Conservation (phyloP, 306 rosid species). For the Oxytropis ochrocephala region DNA sequence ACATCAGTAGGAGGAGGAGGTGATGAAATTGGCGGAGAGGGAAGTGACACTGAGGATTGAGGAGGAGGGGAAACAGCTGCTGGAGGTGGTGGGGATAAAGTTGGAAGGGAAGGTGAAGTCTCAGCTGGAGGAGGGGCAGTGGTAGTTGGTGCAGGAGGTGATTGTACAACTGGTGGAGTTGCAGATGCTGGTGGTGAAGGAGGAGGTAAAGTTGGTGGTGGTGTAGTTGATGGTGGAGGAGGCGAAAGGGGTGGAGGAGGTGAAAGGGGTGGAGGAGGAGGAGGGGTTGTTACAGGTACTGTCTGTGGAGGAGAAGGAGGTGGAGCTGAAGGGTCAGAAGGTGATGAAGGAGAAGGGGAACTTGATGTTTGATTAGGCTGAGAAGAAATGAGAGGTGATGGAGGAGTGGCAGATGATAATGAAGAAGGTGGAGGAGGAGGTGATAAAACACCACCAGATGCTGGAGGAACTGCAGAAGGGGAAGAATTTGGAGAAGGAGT, state of each 20-base stretch:
- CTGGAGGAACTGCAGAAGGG: conserved; percentile 59
- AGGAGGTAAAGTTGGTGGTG: conserved; percentile 19
- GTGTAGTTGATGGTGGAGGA: conserved; percentile 34
- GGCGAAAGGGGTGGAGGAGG: conserved; percentile 35
- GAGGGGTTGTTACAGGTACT: conserved; percentile 28
- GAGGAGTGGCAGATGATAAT: conserved; percentile 22
- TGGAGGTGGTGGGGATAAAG: conserved; percentile 44
- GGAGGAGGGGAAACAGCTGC: conserved; percentile 51
- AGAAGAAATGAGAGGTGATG: conserved; percentile 36
- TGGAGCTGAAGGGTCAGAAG: conserved; percentile 38
- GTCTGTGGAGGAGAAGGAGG: conserved; percentile 40
- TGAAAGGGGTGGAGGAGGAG: conserved; percentile 39
- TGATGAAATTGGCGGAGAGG: conserved; percentile 28
- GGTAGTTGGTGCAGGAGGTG: conserved; percentile 34
- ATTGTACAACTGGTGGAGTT: conserved; percentile 2
- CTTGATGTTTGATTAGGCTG: conserved; percentile 30
- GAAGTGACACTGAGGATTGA: conserved; percentile 37
- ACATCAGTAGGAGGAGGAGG: conserved; percentile 58
- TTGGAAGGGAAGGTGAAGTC: conserved; percentile 42
- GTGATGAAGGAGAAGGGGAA: conserved; percentile 35
- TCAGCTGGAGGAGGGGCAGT: conserved; percentile 39
- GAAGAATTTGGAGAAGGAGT: conserved; percentile 65
- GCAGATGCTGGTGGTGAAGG: conserved; percentile 30
- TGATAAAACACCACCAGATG: conserved; percentile 29
- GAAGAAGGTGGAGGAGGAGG: conserved; percentile 19